A percentile compares a stretch with the other conserved stretches of the same genome.
Conservation (phyloP, 108 stramenopile species). For the Skeletonema menzelii region DNA sequence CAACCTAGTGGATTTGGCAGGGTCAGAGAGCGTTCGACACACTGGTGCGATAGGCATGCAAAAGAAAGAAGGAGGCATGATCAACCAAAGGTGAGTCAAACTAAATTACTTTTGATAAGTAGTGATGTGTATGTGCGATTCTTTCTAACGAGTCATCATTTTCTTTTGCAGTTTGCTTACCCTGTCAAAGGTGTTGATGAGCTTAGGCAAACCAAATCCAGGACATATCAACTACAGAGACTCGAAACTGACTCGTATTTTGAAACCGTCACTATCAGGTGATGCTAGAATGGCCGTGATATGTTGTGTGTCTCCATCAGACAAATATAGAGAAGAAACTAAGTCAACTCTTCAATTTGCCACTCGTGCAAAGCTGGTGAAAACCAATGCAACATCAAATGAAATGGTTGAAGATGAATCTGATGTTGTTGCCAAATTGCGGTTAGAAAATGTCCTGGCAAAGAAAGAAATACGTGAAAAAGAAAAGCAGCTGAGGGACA, state of each 20-base stretch:
- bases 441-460: conserved; percentile 39
- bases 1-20: conserved; percentile 87
- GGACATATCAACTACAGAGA: conserved; percentile 97
- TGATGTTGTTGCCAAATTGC: conserved; percentile 14
- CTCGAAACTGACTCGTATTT: conserved; percentile 96
- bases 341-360: conserved; percentile 97
- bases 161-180: conserved; percentile 57
- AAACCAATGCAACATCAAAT: conserved; percentile 98
- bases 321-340: conserved; percentile 97
- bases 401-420: conserved; percentile 78
- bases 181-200: conserved; percentile 70
- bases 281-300: conserved; percentile 83
- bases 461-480: conserved; percentile 40
- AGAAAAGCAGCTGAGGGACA: conserved; percentile 29
- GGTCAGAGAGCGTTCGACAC: conserved; percentile 88
- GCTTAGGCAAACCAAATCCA: conserved; percentile 46
- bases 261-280: conserved; percentile 94
- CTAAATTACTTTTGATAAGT: no score
- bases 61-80: conserved; percentile 97
- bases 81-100: conserved; percentile 84
- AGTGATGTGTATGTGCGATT: not conserved
- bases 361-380: conserved; percentile 98
- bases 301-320: conserved; percentile 95
- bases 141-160: not conserved
- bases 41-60: conserved; percentile 93